Evolutionary conservation across 2,329 filamentous ascomycete genomes (phyloP).

Genomic region (Chrysoporthe deuterocubensis): DNA sequence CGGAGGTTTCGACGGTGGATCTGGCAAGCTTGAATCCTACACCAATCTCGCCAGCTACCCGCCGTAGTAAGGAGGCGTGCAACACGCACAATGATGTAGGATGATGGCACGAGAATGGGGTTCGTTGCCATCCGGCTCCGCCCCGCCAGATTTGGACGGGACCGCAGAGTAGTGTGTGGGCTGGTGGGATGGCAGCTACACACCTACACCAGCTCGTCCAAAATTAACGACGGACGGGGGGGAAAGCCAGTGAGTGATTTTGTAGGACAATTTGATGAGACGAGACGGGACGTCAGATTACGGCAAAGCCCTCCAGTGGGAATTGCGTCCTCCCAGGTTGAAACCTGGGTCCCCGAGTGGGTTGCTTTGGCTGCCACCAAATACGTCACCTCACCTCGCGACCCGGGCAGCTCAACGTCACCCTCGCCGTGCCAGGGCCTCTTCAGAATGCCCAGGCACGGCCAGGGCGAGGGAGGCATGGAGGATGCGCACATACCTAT

Average conservation of each 20-base stretch:
- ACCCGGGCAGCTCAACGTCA: constrained; percentile 9
- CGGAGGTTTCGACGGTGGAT: constrained; percentile 3
- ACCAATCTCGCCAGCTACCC: constrained; percentile 10
- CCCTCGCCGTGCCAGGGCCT: neutral
- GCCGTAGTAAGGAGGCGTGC: constrained; percentile 5
- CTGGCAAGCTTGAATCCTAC: constrained; percentile 9
- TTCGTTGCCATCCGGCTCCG: constrained; percentile 9
- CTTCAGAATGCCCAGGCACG: too few relatives aligned
- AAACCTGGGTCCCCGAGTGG: neutral
- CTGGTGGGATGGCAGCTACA: neutral
- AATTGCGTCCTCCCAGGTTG: constrained; percentile 11
- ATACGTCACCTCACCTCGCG: constrained; percentile 8
- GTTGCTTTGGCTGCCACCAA: constrained; percentile 11
- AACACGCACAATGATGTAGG: constrained; percentile 16
- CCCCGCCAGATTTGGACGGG: neutral
- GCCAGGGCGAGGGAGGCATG: constrained; percentile 3
- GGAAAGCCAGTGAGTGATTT: neutral
- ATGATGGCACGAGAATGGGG: constrained; percentile 1
- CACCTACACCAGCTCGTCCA: neutral
- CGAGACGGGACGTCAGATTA: constrained; percentile 4
- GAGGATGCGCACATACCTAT: neutral
- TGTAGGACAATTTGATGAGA: neutral
- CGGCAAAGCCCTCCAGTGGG: neutral
- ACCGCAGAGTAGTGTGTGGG: neutral
- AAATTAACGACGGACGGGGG: constrained; percentile 5